These are phyloP conservation scores for Coniella vitis DNA, from an alignment of 2,329 filamentous ascomycete species.

Conservation along the genomic window DNA sequence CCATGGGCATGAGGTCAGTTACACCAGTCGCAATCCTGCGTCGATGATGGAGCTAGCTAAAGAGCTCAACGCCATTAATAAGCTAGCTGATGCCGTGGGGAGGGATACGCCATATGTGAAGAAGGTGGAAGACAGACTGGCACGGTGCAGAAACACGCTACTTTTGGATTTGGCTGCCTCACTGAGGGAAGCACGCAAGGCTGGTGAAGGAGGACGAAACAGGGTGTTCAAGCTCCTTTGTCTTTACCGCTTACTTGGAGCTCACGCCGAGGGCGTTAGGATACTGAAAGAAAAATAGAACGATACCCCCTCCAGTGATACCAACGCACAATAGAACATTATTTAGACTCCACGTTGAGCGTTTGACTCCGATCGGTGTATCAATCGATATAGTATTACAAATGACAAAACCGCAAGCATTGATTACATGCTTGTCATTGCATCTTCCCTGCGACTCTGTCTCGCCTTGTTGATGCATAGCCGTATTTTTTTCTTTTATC, in stretches of 20 bases:
- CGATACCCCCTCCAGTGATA: neutral
- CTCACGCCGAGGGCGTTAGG: conserved; percentile 46
- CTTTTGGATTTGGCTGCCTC: conserved; percentile 49
- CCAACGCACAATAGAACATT: no score
- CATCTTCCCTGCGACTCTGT: no score
- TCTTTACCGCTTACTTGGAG: conserved; percentile 46
- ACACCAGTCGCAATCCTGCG: conserved; percentile 39
- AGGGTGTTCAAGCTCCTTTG: conserved; percentile 45
- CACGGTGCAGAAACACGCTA: conserved; percentile 48
- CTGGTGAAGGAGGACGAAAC: conserved; percentile 34
- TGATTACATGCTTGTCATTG: neutral
- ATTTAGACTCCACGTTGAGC: no score
- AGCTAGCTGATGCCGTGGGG: conserved; percentile 38
- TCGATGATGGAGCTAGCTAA: conserved; percentile 40
- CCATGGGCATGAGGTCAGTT: conserved; percentile 20
- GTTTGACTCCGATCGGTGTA: no score
- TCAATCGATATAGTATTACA: neutral
- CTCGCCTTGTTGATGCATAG: no score
- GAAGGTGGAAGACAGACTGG: conserved; percentile 45
- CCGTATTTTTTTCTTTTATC: conserved; percentile 11
- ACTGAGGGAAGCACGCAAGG: conserved; percentile 34
- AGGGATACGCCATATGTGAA: conserved; percentile 42
- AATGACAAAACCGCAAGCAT: neutral
- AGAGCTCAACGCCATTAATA: conserved; percentile 37
- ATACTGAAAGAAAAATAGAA: conserved; percentile 35